phyloP scores from a whole-genome alignment of 2,329 filamentous ascomycete genomes.

The Thielaviopsis euricoi region DNA sequence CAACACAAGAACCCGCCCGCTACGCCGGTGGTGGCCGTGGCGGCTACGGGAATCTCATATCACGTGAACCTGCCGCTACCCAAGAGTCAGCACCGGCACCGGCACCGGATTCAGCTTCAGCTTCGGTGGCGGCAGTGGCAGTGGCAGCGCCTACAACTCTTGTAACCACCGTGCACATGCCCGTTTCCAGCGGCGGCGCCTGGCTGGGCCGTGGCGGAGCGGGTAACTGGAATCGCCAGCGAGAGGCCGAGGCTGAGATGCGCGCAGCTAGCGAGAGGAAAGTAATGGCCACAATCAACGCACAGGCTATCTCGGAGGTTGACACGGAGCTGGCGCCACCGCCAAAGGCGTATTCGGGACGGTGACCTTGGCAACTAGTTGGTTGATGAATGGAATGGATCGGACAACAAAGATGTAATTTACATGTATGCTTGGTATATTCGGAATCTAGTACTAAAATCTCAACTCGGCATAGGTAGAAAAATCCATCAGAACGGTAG shows the following conservation, averaged over 20 bases:
- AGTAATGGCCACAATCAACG: slow-evolving; percentile 21
- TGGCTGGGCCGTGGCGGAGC: slow-evolving; percentile 31
- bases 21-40: slow-evolving; percentile 37
- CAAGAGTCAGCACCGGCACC: slow-evolving; percentile 6
- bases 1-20: slow-evolving; percentile 18
- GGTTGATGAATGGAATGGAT: too few species aligned
- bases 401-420: neutral
- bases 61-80: too few species aligned
- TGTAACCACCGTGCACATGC: too few species aligned
- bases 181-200: slow-evolving; percentile 10
- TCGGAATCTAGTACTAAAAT: neutral
- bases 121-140: too few species aligned
- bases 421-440: neutral
- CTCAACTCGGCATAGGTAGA: neutral
- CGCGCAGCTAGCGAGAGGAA: slow-evolving; percentile 16
- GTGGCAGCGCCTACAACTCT: slow-evolving; percentile 18
- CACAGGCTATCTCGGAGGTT: slow-evolving; percentile 24
- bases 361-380: neutral
- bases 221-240: slow-evolving; percentile 28
- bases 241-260: slow-evolving; percentile 10
- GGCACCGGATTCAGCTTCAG: too few species aligned
- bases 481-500: neutral
- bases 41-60: slow-evolving; percentile 37
- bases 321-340: slow-evolving; percentile 25
- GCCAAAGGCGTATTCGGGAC: slow-evolving; percentile 19